These are phyloP conservation scores for Carex arenaria DNA, from an alignment of 202 grass and related monocot species.

Conservation along the genomic window DNA sequence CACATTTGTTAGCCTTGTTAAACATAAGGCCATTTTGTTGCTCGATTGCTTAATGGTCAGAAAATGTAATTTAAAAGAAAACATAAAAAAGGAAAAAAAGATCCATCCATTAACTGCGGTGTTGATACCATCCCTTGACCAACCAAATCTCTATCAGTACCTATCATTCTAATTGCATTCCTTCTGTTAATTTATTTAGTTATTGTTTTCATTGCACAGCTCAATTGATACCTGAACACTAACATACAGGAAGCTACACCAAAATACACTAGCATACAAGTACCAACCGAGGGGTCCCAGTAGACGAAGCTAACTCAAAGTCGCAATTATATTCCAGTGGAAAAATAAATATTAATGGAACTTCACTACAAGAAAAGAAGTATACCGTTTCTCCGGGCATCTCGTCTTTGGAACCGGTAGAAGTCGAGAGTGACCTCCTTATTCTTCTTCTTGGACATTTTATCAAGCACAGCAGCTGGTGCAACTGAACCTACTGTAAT, in stretches of 20 bases:
- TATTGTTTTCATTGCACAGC: background rate
- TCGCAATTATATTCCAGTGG: background rate
- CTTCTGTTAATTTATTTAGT: background rate
- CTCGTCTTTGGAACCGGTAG: slow-evolving; percentile 76
- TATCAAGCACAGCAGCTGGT: slow-evolving; percentile 76
- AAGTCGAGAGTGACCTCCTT: slow-evolving; percentile 73
- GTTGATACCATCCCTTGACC: background rate
- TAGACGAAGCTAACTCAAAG: background rate
- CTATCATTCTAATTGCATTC: background rate
- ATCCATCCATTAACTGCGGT: background rate
- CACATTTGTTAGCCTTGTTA: background rate
- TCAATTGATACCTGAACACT: background rate
- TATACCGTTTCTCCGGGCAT: slow-evolving; percentile 75
- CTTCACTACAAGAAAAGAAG: background rate
- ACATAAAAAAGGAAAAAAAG: background rate
- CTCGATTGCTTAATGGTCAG: background rate
- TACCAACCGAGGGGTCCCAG: background rate
- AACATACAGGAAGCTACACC: background rate
- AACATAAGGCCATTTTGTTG: background rate
- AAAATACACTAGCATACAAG: background rate
- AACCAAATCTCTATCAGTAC: background rate
- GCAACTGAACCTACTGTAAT: slow-evolving; percentile 79
- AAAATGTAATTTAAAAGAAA: background rate
- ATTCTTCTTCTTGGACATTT: slow-evolving; percentile 73
- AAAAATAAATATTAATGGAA: background rate